phyloP scores from a whole-genome alignment of 257 asterid species.

The Nicotiana attenuata region DNA sequence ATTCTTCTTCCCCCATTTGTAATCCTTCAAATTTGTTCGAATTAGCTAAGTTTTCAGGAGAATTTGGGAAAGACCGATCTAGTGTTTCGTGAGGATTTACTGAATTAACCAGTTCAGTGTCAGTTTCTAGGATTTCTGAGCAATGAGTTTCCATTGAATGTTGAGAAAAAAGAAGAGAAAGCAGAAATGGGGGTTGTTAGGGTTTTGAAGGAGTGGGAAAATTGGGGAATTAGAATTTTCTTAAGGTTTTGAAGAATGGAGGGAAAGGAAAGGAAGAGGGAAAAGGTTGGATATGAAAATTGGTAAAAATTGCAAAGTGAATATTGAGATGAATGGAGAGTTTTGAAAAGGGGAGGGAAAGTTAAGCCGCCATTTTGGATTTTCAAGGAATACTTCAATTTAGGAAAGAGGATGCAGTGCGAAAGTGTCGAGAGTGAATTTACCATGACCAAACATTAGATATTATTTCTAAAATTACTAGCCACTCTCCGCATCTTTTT shows the following conservation, averaged over 20 bases:
- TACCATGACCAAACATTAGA: neutral
- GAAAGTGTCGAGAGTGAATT: neutral
- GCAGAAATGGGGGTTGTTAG: slow-evolving; percentile 19
- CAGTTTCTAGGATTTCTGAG: neutral
- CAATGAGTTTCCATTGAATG: slow-evolving; percentile 17
- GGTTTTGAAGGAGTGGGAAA: slow-evolving; percentile 18
- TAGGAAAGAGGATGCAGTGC: neutral
- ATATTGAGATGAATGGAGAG: slow-evolving; percentile 13
- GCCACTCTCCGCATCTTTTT: no score
- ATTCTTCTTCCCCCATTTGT: slow-evolving; percentile 15
- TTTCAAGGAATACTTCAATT: neutral
- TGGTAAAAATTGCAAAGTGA: neutral
- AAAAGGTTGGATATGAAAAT: slow-evolving; percentile 13
- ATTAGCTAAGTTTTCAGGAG: neutral
- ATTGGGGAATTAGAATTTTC: neutral
- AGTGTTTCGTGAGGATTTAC: slow-evolving; percentile 27
- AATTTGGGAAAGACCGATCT: slow-evolving; percentile 3
- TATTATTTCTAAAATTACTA: no score
- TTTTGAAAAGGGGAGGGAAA: slow-evolving; percentile 15
- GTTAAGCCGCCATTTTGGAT: slow-evolving; percentile 15
- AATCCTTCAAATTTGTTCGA: slow-evolving; percentile 13
- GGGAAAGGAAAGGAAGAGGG: slow-evolving; percentile 26
- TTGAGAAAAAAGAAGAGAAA: neutral
- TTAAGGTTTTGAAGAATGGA: slow-evolving; percentile 7
- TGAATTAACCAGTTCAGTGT: slow-evolving; percentile 10